A percentile compares a stretch with the other conserved stretches of the same genome.
phyloP scores from a whole-genome alignment of 345 rosid genomes.

The Aegle marmelos region DNA sequence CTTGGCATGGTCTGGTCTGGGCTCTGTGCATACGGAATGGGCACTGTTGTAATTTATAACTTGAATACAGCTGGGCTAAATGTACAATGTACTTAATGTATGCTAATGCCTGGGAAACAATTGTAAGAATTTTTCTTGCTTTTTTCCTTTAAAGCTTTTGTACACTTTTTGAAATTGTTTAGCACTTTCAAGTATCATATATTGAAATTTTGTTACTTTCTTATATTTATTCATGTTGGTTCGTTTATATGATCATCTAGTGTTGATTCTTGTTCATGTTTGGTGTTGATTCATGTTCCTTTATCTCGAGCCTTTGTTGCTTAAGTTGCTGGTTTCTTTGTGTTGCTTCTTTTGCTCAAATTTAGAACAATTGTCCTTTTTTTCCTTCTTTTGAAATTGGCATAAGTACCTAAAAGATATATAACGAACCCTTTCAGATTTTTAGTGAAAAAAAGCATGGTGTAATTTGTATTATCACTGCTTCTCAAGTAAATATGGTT shows the following conservation, averaged over 20 bases:
- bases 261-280: neutral
- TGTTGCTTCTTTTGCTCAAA: neutral
- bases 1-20: neutral
- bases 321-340: neutral
- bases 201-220: neutral
- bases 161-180: conserved; percentile 3
- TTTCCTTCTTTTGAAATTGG: neutral
- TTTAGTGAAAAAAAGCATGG: neutral
- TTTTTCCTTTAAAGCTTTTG: conserved; percentile 10
- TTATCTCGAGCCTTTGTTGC: neutral
- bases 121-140: conserved; percentile 17
- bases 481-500: neutral
- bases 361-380: neutral
- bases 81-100: conserved; percentile 11
- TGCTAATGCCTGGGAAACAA: conserved; percentile 8
- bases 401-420: neutral
- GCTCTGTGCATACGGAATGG: conserved; percentile 11
- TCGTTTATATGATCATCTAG: neutral
- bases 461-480: neutral
- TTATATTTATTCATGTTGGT: conserved; percentile 3
- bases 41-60: conserved; percentile 8
- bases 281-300: neutral
- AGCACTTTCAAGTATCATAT: conserved; percentile 7
- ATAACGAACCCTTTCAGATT: neutral
- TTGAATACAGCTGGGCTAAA: conserved; percentile 7